Base-by-base conservation (phyloP, 768 basidiomycete genomes). In the Tylopilus vinaceipallidus region DNA sequence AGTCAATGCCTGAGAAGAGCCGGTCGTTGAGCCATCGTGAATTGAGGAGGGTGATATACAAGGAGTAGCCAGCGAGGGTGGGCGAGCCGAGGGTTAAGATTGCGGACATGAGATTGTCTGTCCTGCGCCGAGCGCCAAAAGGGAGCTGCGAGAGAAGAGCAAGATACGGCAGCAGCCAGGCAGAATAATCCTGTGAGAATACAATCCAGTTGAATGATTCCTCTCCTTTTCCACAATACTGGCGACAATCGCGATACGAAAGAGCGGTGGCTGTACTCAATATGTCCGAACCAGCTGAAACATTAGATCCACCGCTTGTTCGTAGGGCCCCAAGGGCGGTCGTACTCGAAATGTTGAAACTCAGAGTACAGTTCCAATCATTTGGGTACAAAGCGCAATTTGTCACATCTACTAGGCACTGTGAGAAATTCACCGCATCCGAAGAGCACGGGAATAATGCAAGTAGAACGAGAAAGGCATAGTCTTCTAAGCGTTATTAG, bases 121-220 rank as follows among this genome's bases (percentile, higher is more conserved):
- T 54, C 24, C 59, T 70, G 45, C 69, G 68, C 12, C 55, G 63
- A 23, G 71, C 66, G 6, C 76, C 76, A 22, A 76, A 79, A 1
- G 76, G 78, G n/a, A 79, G 70, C 41, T 77, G 76, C 0, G 76
- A 75, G 16, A 78, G 60, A 9, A 79, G 53, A 1, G 77, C 75
- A 12, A 79, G 68, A 67, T 75, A 77, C 6, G 78, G 78, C 6
- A 79, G 46, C 2, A 79, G 62, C 78, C 77, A 79, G 0, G 74
- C 57, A 11, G 68, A 64, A 54, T 73, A 76, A 41, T 74, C 63
- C 38, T 74, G 72, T 0, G 63, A 44, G 42, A 65, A 67, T 5
- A 23, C 29, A 2, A 14, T n/a, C 62, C 62, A 65, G 6, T 14
- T 20, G 17, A 67, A 67, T 10, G 51, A 13, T 9, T 55, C 47